Conservation (phyloP, 345 rosid genomes). For the Hibiscus mutabilis region DNA sequence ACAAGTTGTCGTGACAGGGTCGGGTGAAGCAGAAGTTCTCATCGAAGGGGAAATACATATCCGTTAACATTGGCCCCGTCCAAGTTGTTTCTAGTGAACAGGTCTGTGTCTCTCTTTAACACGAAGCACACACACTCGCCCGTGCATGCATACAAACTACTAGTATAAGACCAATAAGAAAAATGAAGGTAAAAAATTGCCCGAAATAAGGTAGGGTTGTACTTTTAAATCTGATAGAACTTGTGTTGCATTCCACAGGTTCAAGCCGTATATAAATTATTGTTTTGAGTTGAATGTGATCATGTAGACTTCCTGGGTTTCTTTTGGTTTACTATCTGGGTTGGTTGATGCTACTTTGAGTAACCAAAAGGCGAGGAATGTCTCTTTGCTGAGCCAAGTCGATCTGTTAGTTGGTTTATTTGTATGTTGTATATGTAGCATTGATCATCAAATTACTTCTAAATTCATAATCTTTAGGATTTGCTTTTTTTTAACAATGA, state of each 20-base stretch:
- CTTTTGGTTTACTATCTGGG: background rate
- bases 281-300: slow-evolving; percentile 33
- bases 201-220: background rate
- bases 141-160: background rate
- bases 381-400: background rate
- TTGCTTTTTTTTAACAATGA: no score
- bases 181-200: background rate
- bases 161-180: background rate
- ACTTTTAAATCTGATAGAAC: background rate
- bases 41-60: slow-evolving; percentile 64
- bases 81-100: slow-evolving; percentile 66
- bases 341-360: background rate
- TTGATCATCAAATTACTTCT: background rate
- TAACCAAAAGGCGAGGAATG: background rate
- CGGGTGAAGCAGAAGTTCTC: slow-evolving; percentile 65
- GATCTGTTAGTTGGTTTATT: background rate
- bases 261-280: slow-evolving; percentile 71
- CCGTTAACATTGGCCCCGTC: slow-evolving; percentile 51
- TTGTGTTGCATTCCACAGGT: slow-evolving; percentile 42
- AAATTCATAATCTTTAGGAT: no score
- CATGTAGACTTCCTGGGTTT: slow-evolving; percentile 24
- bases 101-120: slow-evolving; percentile 37
- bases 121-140: background rate
- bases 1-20: slow-evolving; percentile 30
- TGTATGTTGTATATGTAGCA: background rate